Evolutionary conservation across 2,329 filamentous ascomycete species (phyloP), one percentile per base, ranked within the genome.

Genomic region (Neurospora crassa): DNA sequence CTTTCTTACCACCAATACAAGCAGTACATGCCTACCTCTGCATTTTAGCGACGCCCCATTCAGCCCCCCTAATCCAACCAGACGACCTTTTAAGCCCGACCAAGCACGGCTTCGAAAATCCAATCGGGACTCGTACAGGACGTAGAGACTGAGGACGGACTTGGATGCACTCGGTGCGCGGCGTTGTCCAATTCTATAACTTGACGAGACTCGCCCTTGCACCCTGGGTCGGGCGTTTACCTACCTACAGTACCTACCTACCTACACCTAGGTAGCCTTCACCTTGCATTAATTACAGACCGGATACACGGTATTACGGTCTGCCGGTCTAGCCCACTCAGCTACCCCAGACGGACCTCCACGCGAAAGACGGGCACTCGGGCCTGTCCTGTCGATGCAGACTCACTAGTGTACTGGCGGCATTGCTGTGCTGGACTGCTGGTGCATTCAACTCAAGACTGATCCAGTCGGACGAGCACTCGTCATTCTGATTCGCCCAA

Each of bases 401-500:
- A 70, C 69, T 67, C 70, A 42, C 40, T 70, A 29, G 29, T 3
- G 2, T 29, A 37, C 34, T 37, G 34, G 34, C 34, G 69, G 71
- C 72, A 71, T 69, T 72, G 72, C 73, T 59, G 43, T 70, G 70
- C 70, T 29, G 29, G 24, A 24, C 2, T 29, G 29, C 29, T 71
- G 42, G 59, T 72, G 69, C 71, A 70, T 43, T 47, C 67, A 69
- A 67, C 69, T 53, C 18, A 24, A 34, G 16, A 45, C 68, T 59
- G 20, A 67, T 70, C 72, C 71, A 69, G 71, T 72, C 70, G 67
- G 73, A 74, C 72, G 67, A 68, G 67, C 74, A 74, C 72, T 72
- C 72, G 70, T 73, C 53, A 40, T 45, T 70, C 75, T 74, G 74
- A 76, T 76, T 76, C 72, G 75, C 71, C 75, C 72, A 75, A 75